Conservation (phyloP, 164 flowering plant genomes). For the Hamamelis virginiana region DNA sequence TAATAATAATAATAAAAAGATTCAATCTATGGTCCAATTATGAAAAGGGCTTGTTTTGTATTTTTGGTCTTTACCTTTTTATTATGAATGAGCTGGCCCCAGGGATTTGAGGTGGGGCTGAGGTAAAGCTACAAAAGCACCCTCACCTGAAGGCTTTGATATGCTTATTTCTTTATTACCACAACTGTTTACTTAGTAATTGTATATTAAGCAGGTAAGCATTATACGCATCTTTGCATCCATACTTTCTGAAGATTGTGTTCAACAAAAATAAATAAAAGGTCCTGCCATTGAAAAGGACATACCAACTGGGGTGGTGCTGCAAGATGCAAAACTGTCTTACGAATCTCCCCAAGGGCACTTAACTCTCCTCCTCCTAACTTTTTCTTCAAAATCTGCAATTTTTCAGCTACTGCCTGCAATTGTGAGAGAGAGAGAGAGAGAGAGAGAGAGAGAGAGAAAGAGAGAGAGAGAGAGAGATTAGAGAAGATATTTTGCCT, state of each 20-base stretch:
- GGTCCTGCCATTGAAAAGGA: neutral
- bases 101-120: too few relatives aligned
- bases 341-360: conserved; percentile 72
- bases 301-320: conserved; percentile 82
- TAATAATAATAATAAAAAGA: too few relatives aligned
- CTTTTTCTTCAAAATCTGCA: conserved; percentile 53
- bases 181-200: neutral
- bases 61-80: too few relatives aligned
- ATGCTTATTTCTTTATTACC: too few relatives aligned
- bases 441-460: conserved; percentile 1
- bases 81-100: too few relatives aligned
- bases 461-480: conserved; percentile 1
- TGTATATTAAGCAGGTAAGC: neutral
- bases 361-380: conserved; percentile 53
- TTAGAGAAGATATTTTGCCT: neutral
- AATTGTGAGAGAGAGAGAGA: conserved; percentile 7
- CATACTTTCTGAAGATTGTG: neutral
- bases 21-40: too few relatives aligned
- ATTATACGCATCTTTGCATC: neutral
- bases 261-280: neutral
- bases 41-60: too few relatives aligned
- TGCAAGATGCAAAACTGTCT: conserved; percentile 66
- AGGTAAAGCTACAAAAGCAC: neutral
- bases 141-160: neutral
- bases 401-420: conserved; percentile 63